Conservation (phyloP, 495 filamentous ascomycete species). For the Neurospora sublineolata region DNA sequence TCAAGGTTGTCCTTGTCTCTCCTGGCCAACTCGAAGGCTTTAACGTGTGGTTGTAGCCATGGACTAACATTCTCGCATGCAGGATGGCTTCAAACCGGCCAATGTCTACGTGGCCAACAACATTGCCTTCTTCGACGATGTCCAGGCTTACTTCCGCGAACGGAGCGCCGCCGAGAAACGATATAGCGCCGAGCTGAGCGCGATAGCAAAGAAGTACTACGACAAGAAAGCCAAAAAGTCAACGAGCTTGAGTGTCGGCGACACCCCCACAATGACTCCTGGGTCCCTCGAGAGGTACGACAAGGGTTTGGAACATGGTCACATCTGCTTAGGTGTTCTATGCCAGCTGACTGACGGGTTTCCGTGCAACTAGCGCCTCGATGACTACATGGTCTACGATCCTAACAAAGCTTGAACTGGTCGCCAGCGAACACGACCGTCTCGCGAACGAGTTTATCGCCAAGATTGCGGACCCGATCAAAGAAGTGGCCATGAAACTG, state of each 20-base stretch:
- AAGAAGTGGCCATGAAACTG: conserved; percentile 56
- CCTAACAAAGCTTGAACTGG: conserved; percentile 74
- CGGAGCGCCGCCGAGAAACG: conserved; percentile 90
- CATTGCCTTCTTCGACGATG: conserved; percentile 90
- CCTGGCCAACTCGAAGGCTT: not conserved
- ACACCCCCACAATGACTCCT: conserved; percentile 84
- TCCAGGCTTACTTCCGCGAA: conserved; percentile 94
- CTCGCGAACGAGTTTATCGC: conserved; percentile 63
- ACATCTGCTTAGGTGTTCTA: not conserved
- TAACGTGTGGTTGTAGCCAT: not conserved
- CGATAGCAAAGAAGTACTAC: conserved; percentile 85
- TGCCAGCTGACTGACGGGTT: not conserved
- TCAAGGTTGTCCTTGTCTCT: conserved; percentile 54
- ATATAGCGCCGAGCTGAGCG: conserved; percentile 76
- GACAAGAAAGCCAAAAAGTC: conserved; percentile 93
- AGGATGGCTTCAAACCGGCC: conserved; percentile 93
- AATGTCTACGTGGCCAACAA: conserved; percentile 84
- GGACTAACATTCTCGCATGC: conserved; percentile 4
- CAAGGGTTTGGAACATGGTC: not conserved
- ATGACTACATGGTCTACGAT: conserved; percentile 96
- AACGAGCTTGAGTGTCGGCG: conserved; percentile 81
- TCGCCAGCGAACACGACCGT: conserved; percentile 79
- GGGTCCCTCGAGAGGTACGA: conserved; percentile 78
- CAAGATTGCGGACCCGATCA: conserved; percentile 77
- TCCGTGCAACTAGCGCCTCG: conserved; percentile 49